phyloP scores from a whole-genome alignment of 768 basidiomycete species.

The Russula abietina region DNA sequence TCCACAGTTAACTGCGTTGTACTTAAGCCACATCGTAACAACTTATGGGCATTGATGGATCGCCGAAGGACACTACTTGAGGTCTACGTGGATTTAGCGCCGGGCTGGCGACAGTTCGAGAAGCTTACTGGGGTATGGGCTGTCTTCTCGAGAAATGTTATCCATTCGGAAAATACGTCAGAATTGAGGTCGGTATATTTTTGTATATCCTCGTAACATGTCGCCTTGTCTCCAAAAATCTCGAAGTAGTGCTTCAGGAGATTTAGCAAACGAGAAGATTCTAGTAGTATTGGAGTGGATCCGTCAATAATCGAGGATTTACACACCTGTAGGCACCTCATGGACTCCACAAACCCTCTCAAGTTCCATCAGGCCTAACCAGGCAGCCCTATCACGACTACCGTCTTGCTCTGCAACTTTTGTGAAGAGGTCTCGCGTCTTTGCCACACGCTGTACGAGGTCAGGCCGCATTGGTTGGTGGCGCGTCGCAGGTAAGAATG shows the following conservation, averaged over 20 bases:
- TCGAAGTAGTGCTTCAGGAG: slow-evolving; percentile 65
- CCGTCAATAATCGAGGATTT: neutral
- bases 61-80: slow-evolving; percentile 52
- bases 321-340: slow-evolving; percentile 44
- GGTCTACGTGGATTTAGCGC: slow-evolving; percentile 34
- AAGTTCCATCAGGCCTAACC: slow-evolving; percentile 69
- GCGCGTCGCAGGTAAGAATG: slow-evolving; percentile 42
- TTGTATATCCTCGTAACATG: slow-evolving; percentile 81
- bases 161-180: slow-evolving; percentile 47
- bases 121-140: slow-evolving; percentile 43
- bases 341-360: slow-evolving; percentile 52
- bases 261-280: slow-evolving; percentile 38
- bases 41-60: slow-evolving; percentile 68
- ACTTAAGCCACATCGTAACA: slow-evolving; percentile 56
- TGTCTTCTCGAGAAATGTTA: slow-evolving; percentile 45
- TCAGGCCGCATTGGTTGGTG: slow-evolving; percentile 31
- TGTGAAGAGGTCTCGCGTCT: slow-evolving; percentile 47
- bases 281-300: slow-evolving; percentile 31
- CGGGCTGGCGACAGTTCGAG: neutral
- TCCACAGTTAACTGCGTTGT: slow-evolving; percentile 48
- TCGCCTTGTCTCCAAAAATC: slow-evolving; percentile 70
- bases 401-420: slow-evolving; percentile 61
- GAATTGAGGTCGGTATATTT: slow-evolving; percentile 53
- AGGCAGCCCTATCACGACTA: slow-evolving; percentile 63
- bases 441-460: slow-evolving; percentile 36